These are phyloP conservation scores for Pseudogymnoascus sp. DNA, from an alignment of 2,329 filamentous ascomycete genomes.

Conservation along the genomic window DNA sequence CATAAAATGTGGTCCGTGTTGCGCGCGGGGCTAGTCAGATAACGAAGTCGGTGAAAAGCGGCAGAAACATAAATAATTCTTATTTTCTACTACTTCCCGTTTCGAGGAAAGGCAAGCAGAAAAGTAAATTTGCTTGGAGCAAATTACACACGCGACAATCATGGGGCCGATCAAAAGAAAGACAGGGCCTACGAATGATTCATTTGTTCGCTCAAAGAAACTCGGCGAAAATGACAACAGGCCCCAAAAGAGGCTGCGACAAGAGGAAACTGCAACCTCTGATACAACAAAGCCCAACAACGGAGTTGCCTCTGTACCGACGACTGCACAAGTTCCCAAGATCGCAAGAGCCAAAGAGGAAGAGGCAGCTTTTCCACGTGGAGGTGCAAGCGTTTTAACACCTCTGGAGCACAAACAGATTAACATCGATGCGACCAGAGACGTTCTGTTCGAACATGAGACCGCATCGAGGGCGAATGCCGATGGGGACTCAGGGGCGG, in stretches of 20 bases:
- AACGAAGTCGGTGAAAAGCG: constrained; percentile 6
- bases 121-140: constrained; percentile 3
- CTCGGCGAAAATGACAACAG: constrained; percentile 19
- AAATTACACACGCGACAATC: background rate
- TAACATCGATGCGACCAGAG: constrained; percentile 81
- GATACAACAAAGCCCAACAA: constrained; percentile 9
- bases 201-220: constrained; percentile 26
- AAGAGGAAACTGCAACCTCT: constrained; percentile 16
- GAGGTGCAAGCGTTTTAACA: constrained; percentile 82
- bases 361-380: constrained; percentile 84
- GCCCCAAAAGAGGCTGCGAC: constrained; percentile 24
- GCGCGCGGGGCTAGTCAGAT: constrained; percentile 7
- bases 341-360: constrained; percentile 54
- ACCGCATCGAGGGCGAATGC: constrained; percentile 41
- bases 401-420: constrained; percentile 96
- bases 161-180: constrained; percentile 30
- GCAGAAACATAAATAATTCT: constrained; percentile 9
- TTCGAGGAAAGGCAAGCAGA: background rate
- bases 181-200: constrained; percentile 26
- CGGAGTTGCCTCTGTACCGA: constrained; percentile 15
- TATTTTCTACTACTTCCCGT: constrained; percentile 6
- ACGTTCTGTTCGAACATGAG: constrained; percentile 82
- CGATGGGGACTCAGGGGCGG: constrained; percentile 28
- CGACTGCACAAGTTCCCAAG: constrained; percentile 12
- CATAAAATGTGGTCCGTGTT: background rate